These are phyloP conservation scores for Endoconidiophora laricicola DNA, from an alignment of 2,329 filamentous ascomycete species.

Conservation along the genomic window DNA sequence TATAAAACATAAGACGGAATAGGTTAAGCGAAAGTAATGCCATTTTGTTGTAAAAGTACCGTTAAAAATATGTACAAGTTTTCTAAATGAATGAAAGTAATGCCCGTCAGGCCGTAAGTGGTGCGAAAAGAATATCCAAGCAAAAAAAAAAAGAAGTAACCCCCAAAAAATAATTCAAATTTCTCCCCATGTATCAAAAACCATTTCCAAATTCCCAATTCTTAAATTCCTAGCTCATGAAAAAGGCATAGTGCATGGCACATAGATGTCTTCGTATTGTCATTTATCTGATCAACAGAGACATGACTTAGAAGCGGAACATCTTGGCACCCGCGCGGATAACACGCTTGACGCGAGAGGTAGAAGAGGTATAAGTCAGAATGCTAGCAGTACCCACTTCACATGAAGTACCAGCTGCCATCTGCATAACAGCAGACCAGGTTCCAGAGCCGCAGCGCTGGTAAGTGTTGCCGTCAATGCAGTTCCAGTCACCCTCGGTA, in stretches of 20 bases:
- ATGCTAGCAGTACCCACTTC: constrained; percentile 22
- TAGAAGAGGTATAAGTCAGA: constrained; percentile 4
- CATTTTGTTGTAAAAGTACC: background rate
- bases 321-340: constrained; percentile 14
- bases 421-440: constrained; percentile 28
- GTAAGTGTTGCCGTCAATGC: constrained; percentile 31
- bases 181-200: background rate
- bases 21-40: background rate
- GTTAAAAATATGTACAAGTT: background rate
- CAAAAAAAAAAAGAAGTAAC: background rate
- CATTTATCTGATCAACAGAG: background rate
- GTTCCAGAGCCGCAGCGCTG: constrained; percentile 37
- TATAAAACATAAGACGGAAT: background rate
- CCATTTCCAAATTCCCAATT: background rate
- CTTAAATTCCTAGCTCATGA: background rate
- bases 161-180: background rate
- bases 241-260: background rate
- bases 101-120: background rate
- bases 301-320: constrained; percentile 10
- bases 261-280: background rate
- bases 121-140: constrained; percentile 1
- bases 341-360: constrained; percentile 12
- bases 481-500: constrained; percentile 36
- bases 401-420: constrained; percentile 33
- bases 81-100: background rate